Evolutionary conservation across 371 early-diverging fungal genomes (phyloP), one percentile per base, ranked within the genome.

Genomic region (Mycotypha africana): DNA sequence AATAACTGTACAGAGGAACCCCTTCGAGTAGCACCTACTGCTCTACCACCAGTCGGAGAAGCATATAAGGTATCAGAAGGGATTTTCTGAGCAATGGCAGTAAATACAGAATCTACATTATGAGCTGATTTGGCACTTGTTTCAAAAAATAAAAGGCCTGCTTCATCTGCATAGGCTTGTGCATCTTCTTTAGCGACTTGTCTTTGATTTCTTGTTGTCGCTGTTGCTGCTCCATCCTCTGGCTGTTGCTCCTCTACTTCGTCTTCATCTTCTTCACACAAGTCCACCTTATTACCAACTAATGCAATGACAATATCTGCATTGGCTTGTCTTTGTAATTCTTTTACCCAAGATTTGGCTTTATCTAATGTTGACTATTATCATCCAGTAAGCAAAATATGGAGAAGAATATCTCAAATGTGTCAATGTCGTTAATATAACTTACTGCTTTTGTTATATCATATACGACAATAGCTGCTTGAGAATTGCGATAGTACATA

Each of bases 331-430:
- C 91, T 81, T 79, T 93, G 92, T 40, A 97, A 72, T 62, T 99
- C 99, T 56, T 93, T 90, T 22, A 98, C 93, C 99, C 99, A 99
- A n/a, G 87, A 84, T 74, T 97, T 95, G 22, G 99, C 99, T 71
- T 86, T 93, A 36, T 90, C 91, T 47, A 99, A 82, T 16, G 98
- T 93, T 14, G 89, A 84, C 85, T 84, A 71, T 8, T 28, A 28
- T n/a, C n/a, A n/a, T n/a, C n/a, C n/a, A n/a, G n/a, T n/a, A n/a
- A n/a, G n/a, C n/a, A n/a, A n/a, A n/a, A n/a, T n/a, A n/a, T n/a
- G n/a, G 12, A 28, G 12, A 28, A 12, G 30, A 28, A 12, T 8
- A 28, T 28, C 12, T 28, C 6, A 28, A 12, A 12, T 8, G 30
- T 12, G 6, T 6, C 30, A 28, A 12, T 28, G 30, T 28, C 12